Percentiles rank a stretch among this genome's conserved stretches.
Conservation (phyloP, 192 early-diverging fungal species). For the Linnemannia schmuckeri region DNA sequence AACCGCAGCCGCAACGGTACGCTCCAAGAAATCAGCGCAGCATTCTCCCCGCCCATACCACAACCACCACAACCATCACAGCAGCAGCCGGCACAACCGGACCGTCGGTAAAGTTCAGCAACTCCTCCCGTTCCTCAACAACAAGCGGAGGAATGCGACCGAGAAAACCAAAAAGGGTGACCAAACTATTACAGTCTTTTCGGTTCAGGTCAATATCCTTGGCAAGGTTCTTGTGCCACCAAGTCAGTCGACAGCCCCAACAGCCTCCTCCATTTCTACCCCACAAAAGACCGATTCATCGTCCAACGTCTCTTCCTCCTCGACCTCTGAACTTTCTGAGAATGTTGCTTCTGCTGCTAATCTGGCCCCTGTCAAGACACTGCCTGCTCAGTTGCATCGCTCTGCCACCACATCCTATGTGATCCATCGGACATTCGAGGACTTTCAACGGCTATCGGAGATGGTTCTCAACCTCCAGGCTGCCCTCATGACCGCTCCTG, state of each 20-base stretch:
- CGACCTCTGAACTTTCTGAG: background rate
- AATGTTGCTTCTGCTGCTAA: background rate
- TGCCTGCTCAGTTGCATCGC: conserved; percentile 28
- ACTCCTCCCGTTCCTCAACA: conserved; percentile 28
- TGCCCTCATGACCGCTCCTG: background rate
- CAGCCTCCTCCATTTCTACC: background rate
- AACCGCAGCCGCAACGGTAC: background rate
- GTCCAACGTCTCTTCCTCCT: background rate
- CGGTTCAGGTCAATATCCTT: conserved; percentile 49
- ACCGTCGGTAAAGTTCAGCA: conserved; percentile 2
- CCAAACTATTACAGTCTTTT: conserved; percentile 34
- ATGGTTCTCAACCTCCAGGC: conserved; percentile 32
- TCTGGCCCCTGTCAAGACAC: conserved; percentile 23
- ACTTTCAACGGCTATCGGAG: conserved; percentile 42
- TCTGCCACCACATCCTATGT: conserved; percentile 51
- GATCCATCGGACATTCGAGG: conserved; percentile 53
- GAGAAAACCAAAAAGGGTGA: conserved; percentile 22
- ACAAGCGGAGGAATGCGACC: background rate
- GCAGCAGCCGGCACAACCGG: background rate
- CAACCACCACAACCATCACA: conserved; percentile 24
- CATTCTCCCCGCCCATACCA: conserved; percentile 2
- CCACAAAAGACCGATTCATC: background rate
- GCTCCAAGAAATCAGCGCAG: background rate
- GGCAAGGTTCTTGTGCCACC: conserved; percentile 40
- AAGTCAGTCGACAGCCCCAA: background rate